phyloP scores from a whole-genome alignment of 768 basidiomycete genomes.

The Suillus weaverae region DNA sequence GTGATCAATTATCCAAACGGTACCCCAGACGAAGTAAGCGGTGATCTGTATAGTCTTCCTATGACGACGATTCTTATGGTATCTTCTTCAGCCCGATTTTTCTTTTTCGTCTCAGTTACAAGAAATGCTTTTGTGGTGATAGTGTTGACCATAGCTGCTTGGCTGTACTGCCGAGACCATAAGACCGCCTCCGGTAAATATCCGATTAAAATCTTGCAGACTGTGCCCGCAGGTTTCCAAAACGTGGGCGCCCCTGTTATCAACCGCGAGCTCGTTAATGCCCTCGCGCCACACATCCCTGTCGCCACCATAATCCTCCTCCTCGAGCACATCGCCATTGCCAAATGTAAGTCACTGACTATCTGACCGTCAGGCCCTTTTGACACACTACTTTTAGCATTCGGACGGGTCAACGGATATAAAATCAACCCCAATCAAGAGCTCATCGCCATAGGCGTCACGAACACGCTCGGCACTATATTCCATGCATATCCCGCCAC shows the following conservation, averaged over 20 bases:
- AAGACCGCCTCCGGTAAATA: constrained; percentile 60
- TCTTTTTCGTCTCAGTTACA: constrained; percentile 78
- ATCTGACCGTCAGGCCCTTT: neutral
- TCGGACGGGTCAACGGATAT: constrained; percentile 93
- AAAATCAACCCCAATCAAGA: constrained; percentile 94
- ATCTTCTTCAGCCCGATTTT: constrained; percentile 49
- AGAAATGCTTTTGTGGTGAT: constrained; percentile 89
- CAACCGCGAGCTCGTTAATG: constrained; percentile 52
- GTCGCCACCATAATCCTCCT: constrained; percentile 87
- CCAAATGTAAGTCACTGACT: constrained; percentile 66
- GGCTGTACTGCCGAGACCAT: constrained; percentile 75
- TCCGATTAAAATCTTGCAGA: constrained; percentile 81
- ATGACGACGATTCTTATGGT: constrained; percentile 1
- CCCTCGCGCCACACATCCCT: constrained; percentile 74
- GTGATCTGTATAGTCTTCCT: neutral
- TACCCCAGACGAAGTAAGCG: constrained; percentile 62
- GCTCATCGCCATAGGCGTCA: constrained; percentile 95
- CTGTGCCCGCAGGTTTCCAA: constrained; percentile 83
- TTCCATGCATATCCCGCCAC: constrained; percentile 96
- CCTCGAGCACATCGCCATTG: constrained; percentile 95
- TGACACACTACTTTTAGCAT: constrained; percentile 53
- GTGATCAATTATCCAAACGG: constrained; percentile 48
- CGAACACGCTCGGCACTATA: constrained; percentile 86
- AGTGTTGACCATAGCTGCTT: constrained; percentile 83
- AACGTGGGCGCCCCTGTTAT: constrained; percentile 50